phyloP scores from a whole-genome alignment of 2,329 filamentous ascomycete species.

The Macroventuria anomochaeta region DNA sequence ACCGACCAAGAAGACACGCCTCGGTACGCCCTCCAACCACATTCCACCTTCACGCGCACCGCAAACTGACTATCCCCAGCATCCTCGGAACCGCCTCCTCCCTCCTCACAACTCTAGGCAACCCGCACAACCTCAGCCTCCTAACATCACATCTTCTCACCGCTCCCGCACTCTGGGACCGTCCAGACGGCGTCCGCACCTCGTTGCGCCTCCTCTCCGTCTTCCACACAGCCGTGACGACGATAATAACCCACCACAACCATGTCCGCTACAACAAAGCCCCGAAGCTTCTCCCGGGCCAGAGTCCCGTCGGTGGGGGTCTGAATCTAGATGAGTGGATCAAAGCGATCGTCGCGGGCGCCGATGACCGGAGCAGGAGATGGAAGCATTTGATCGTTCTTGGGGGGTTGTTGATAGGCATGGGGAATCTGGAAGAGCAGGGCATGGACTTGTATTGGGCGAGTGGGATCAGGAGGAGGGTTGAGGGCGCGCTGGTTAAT shows the following conservation, averaged over 20 bases:
- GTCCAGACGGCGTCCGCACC: conserved; percentile 66
- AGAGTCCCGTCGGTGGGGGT: conserved; percentile 51
- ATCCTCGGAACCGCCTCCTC: conserved; percentile 70
- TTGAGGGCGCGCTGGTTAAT: conserved; percentile 75
- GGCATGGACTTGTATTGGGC: conserved; percentile 67
- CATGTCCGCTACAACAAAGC: conserved; percentile 41
- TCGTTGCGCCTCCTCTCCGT: conserved; percentile 72
- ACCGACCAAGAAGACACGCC: conserved; percentile 66
- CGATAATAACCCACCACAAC: conserved; percentile 58
- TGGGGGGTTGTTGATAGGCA: conserved; percentile 77
- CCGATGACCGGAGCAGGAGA: conserved; percentile 67
- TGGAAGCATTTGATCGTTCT: conserved; percentile 88
- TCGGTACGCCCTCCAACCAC: conserved; percentile 52
- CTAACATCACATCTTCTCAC: conserved; percentile 75
- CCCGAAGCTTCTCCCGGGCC: conserved; percentile 36
- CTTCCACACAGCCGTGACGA: conserved; percentile 71
- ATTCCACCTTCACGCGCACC: conserved; percentile 20
- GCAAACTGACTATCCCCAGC: conserved; percentile 35
- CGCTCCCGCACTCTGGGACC: conserved; percentile 73
- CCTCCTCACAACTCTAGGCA: conserved; percentile 72
- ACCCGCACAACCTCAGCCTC: conserved; percentile 76
- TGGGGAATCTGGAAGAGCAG: conserved; percentile 56
- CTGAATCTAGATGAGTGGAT: conserved; percentile 64
- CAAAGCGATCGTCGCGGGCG: conserved; percentile 64
- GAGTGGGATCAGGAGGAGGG: conserved; percentile 65